Evolutionary conservation across 2,329 filamentous ascomycete species (phyloP), one percentile per base, ranked within the genome.

Genomic region (Teratosphaeriaceae sp.): DNA sequence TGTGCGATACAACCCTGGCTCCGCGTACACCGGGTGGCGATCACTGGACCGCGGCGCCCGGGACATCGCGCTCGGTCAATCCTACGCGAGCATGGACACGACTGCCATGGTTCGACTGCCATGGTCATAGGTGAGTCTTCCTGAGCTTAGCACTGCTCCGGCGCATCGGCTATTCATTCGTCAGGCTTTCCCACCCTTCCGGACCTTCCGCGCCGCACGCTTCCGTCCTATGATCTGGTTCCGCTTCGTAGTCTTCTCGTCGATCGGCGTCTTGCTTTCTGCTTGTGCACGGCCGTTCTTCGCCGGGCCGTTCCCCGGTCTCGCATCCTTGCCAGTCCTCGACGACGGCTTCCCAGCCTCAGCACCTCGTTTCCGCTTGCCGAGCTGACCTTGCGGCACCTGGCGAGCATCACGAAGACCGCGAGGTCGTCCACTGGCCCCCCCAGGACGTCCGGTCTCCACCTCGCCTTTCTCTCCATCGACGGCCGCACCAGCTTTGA

Each of bases 191-290:
- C 52, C 50, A 36, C 51, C 56, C 42, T 56, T 56, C 39, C 54
- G 46, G 38, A 43, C 47, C 27, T 50, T 52, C 33, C 88, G 79
- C 72, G 84, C 77, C 70, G 84, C 78, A 49, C 88, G 76, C 72
- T 94, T 96, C 65, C 86, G 82, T 38, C 80, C 82, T 64, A 95
- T 94, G 58, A 96, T 85, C 58, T 81, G 82, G 58, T 88, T 85
- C 49, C 78, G 68, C 60, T 76, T 78, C 20, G 76, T 76, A 42
- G 79, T 60, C 66, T 71, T 69, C 48, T 72, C 75, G 55, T 80
- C 76, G 16, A 59, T 57, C 18, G 48, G 46, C 40, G 49, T 51
- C 49, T 56, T 56, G 24, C 65, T 64, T 13, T 62, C 41, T 21
- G 27, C 29, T 11, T 22, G 15, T 7, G 20, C 38, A 13, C 51